These are phyloP conservation scores for Eutrema yunnanense DNA, from an alignment of 345 rosid genomes.

Conservation along the genomic window DNA sequence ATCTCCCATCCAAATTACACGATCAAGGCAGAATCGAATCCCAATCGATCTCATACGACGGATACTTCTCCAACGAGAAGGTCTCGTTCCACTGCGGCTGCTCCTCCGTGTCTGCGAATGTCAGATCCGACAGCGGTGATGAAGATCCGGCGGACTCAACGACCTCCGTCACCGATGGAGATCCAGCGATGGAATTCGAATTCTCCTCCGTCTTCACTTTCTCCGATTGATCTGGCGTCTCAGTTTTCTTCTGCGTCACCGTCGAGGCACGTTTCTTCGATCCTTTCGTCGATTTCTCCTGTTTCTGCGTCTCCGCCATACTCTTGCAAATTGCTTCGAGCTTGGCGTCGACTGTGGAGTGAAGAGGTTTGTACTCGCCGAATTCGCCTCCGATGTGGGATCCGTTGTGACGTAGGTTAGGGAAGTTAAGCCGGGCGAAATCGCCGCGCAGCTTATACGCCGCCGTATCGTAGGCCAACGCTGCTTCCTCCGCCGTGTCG, in stretches of 20 bases:
- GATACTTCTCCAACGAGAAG: conserved; percentile 68
- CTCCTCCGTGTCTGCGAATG: conserved; percentile 39
- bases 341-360: conserved; percentile 84
- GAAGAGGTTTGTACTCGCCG: conserved; percentile 81
- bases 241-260: conserved; percentile 3
- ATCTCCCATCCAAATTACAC: background rate
- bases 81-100: conserved; percentile 52
- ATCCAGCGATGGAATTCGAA: conserved; percentile 2
- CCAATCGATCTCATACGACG: conserved; percentile 95
- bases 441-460: conserved; percentile 91
- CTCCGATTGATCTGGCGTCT: conserved; percentile 6
- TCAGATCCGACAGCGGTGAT: conserved; percentile 56
- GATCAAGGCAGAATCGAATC: conserved; percentile 38
- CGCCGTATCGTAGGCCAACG: conserved; percentile 85
- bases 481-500: conserved; percentile 97
- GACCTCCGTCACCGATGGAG: conserved; percentile 38
- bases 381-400: conserved; percentile 57
- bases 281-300: conserved; percentile 35
- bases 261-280: conserved; percentile 27
- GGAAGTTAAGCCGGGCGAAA: conserved; percentile 87
- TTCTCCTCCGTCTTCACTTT: conserved; percentile 38
- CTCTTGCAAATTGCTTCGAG: conserved; percentile 72
- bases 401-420: conserved; percentile 63
- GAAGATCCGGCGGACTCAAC: conserved; percentile 54
- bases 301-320: conserved; percentile 54